phyloP scores from a whole-genome alignment of 257 asterid species.

The Nyctanthes arbortristis region DNA sequence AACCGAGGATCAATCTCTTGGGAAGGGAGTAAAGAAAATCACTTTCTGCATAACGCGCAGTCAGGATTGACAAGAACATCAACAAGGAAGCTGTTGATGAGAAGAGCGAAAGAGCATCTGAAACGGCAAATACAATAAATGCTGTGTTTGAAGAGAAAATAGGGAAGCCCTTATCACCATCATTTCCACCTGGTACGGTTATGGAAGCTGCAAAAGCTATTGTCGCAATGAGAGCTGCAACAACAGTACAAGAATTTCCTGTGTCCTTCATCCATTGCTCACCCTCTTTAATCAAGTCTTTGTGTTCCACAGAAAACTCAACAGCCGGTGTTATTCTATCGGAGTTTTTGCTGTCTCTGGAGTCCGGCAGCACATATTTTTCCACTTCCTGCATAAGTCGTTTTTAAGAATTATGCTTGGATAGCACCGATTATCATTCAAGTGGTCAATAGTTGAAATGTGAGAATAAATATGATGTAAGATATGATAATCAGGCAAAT shows the following conservation, averaged over 20 bases:
- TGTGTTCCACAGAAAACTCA: conserved; percentile 33
- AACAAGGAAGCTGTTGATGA: conserved; percentile 37
- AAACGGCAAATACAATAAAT: conserved; percentile 28
- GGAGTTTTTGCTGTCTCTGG: conserved; percentile 25
- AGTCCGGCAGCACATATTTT: conserved; percentile 31
- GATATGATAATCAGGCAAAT: no score
- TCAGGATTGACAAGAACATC: conserved; percentile 39
- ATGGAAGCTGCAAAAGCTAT: conserved; percentile 46
- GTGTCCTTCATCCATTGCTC: conserved; percentile 48
- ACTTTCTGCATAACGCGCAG: conserved; percentile 37
- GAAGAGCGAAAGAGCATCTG: conserved; percentile 39
- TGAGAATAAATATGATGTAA: background rate
- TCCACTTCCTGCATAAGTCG: conserved; percentile 37
- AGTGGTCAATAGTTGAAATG: no score
- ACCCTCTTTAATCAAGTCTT: conserved; percentile 32
- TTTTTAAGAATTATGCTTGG: background rate
- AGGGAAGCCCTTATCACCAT: conserved; percentile 29
- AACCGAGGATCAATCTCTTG: conserved; percentile 32
- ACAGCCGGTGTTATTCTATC: conserved; percentile 30
- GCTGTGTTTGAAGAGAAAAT: conserved; percentile 16
- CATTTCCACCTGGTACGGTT: conserved; percentile 38
- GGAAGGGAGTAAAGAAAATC: conserved; percentile 39
- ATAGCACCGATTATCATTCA: background rate
- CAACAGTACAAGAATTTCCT: conserved; percentile 38
- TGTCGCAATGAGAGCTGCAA: conserved; percentile 40